Percentiles rank a stretch among this genome's conserved stretches.
Conservation (phyloP, 768 basidiomycete species). For the Obba rivulosa region DNA sequence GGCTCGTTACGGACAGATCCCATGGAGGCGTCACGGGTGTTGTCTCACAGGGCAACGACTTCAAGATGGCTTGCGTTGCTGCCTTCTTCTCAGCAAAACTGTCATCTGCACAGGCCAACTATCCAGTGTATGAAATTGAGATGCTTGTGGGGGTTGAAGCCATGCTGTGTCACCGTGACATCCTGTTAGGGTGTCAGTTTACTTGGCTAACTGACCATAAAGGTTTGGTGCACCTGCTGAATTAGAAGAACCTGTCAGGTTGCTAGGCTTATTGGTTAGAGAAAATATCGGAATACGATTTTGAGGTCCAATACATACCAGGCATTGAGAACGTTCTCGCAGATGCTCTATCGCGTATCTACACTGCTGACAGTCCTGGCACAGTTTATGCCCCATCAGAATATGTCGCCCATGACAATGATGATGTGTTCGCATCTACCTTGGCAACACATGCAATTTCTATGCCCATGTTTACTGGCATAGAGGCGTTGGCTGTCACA, state of each 20-base stretch:
- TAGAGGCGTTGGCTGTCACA: constrained; percentile 3
- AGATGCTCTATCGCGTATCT: constrained; percentile 20
- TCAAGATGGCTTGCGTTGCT: constrained; percentile 7
- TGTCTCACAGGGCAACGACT: constrained; percentile 17
- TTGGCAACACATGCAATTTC: background rate
- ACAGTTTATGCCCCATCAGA: constrained; percentile 2
- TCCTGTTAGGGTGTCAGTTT: constrained; percentile 10
- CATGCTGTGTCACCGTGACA: background rate
- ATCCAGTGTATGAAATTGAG: constrained; percentile 20
- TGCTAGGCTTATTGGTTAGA: constrained; percentile 35
- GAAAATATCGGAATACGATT: constrained; percentile 24
- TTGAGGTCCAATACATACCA: constrained; percentile 21
- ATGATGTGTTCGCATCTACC: background rate
- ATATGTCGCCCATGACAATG: constrained; percentile 3
- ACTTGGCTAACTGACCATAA: constrained; percentile 9
- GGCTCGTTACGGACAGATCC: constrained; percentile 18
- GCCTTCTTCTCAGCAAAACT: constrained; percentile 24
- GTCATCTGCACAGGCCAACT: constrained; percentile 23
- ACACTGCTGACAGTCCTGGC: constrained; percentile 11
- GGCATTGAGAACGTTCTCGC: constrained; percentile 28
- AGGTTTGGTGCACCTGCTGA: constrained; percentile 23
- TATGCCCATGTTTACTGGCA: background rate
- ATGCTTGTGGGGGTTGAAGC: background rate
- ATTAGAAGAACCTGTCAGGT: constrained; percentile 27
- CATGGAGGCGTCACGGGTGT: constrained; percentile 14